Evolutionary conservation across 192 early-diverging fungal species (phyloP), one percentile per base, ranked within the genome.

Genomic region (Entomortierella parvispora): DNA sequence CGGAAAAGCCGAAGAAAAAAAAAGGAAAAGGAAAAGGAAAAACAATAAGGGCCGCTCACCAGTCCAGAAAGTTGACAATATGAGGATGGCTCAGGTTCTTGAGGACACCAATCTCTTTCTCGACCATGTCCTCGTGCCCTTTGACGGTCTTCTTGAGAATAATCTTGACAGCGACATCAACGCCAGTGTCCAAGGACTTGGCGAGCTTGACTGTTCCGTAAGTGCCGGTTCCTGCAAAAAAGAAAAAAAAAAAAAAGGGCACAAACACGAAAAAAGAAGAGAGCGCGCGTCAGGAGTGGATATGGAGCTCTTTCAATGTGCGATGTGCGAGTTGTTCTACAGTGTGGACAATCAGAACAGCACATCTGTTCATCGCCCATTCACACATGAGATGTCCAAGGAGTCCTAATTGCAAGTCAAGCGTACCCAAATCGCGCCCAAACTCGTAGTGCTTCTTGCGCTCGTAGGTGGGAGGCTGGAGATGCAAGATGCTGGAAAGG

Each of bases 61-160:
- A 93, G 79, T 94, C 93, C 79, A 89, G 85, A 66, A 94, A 89
- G 28, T 93, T 89, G 58, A 96, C 93, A 47, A 98, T 92, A 86
- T 97, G 92, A 26, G 90, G 91, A 85, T 97, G 95, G 64, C 92
- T 86, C 43, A 98, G 76, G 54, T 84, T 86, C 55, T 90, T 86
- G 74, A 98, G 85, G 29, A 97, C 91, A 37, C 93, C 85, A 78
- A 98, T 95, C 80, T 99, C 97, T 77, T 93, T 92, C 47, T 91
- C 69, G 14, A 98, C 95, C 93, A 98, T 92, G 42, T 90, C 85
- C 65, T 92, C 94, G 61, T 96, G 90, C 44, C 90, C 91, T 32
- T 75, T 88, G 62, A 96, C 90, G 4, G 91, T 86, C 60, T 88
- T 87, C 78, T 97, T 97, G 75, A 88, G 89, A 80, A 98, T 97